Percentiles rank a stretch among this genome's conserved stretches.
Evolutionary conservation across 768 basidiomycete species (phyloP).

Genomic region (Podaxis mareebaensis): DNA sequence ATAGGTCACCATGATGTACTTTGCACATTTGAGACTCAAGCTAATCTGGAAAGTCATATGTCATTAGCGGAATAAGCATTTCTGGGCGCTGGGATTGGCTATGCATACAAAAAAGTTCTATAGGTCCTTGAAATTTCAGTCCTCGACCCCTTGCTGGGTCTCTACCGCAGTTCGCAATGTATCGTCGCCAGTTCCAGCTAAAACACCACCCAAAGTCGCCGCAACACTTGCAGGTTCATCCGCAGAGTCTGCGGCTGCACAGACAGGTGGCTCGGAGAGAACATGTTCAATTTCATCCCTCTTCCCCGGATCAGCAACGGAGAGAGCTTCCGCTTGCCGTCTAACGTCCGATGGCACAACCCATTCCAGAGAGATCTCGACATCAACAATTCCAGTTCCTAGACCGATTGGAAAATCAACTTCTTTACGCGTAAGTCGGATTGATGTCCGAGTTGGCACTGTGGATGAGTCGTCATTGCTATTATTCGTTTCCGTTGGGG

Average conservation of each 20-base stretch:
- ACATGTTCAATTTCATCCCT: background rate
- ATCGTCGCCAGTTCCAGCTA: too few species aligned
- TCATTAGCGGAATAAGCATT: too few species aligned
- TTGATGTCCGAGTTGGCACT: slow-evolving; percentile 29
- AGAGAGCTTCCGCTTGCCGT: background rate
- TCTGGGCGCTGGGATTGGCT: too few species aligned
- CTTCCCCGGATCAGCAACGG: slow-evolving; percentile 23
- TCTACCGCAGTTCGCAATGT: too few species aligned
- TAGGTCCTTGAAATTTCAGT: too few species aligned
- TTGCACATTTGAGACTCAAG: background rate
- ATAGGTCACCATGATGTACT: background rate
- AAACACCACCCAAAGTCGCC: slow-evolving; percentile 22
- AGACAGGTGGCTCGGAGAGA: slow-evolving; percentile 19
- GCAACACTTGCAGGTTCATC: slow-evolving; percentile 31
- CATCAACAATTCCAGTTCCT: slow-evolving; percentile 64
- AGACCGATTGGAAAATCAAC: slow-evolving; percentile 79
- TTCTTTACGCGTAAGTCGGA: slow-evolving; percentile 59
- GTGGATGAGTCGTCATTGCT: slow-evolving; percentile 14
- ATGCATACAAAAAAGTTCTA: too few species aligned
- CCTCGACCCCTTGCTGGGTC: too few species aligned
- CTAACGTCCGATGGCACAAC: slow-evolving; percentile 16
- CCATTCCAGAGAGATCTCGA: slow-evolving; percentile 65
- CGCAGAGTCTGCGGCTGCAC: slow-evolving; percentile 21
- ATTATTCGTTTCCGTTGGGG: slow-evolving; percentile 22
- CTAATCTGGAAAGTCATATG: too few species aligned